A percentile compares a stretch with the other conserved stretches of the same genome.
Conservation (phyloP, 2,329 filamentous ascomycete species). For the Aureobasidium sp. region DNA sequence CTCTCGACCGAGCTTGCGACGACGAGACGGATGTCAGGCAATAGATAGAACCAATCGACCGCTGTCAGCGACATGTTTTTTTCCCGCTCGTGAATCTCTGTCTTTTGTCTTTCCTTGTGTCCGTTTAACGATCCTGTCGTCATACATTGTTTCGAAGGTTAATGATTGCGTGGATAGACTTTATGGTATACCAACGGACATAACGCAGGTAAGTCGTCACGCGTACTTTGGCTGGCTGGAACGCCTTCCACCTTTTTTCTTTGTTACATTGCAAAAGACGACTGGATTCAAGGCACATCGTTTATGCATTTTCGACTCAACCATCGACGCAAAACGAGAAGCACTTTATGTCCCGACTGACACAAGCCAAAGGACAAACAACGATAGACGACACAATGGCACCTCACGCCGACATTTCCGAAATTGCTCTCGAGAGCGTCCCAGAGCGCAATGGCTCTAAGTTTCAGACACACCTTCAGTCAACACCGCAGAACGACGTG, state of each 20-base stretch:
- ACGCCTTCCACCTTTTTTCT: not conserved
- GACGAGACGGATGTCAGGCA: not conserved
- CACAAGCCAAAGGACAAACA: not conserved
- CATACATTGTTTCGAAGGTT: not conserved
- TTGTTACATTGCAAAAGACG: not conserved
- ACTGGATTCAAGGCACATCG: not conserved
- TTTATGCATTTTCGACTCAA: not conserved
- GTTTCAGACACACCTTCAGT: constrained; percentile 38
- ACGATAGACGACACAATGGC: not conserved
- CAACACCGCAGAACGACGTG: constrained; percentile 54
- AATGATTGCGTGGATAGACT: not conserved
- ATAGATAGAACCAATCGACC: not conserved
- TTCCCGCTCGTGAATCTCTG: not conserved
- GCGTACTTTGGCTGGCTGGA: not conserved
- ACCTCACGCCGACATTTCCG: constrained; percentile 12
- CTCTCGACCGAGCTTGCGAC: constrained; percentile 6
- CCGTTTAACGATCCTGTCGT: constrained; percentile 1
- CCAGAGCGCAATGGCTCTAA: not conserved
- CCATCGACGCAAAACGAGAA: not conserved
- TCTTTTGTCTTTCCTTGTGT: not conserved
- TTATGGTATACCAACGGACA: not conserved
- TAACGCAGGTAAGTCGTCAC: not conserved
- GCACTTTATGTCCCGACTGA: not conserved
- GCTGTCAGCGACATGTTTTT: not conserved
- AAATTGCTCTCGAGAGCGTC: constrained; percentile 2